Evolutionary conservation across 352 stramenopile species (phyloP).

Genomic region (Phytophthora lateralis): DNA sequence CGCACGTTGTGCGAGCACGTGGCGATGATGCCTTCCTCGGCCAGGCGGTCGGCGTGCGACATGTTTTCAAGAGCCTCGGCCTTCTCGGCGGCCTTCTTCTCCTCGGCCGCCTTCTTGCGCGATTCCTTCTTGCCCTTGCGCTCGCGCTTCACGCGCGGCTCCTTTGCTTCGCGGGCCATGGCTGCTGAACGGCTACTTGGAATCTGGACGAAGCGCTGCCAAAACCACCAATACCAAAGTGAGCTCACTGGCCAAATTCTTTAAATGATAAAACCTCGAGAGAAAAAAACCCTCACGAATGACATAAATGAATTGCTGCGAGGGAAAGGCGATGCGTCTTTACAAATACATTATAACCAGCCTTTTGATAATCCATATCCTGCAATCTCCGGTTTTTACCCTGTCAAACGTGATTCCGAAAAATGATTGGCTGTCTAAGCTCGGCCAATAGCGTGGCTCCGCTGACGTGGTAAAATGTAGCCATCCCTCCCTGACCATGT

Average conservation of each 20-base stretch:
- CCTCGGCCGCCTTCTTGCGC: conserved; percentile 75
- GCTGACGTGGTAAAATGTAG: conserved; percentile 15
- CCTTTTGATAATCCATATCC: conserved; percentile 15
- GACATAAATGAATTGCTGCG: background rate
- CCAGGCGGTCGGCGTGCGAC: conserved; percentile 89
- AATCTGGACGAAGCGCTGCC: conserved; percentile 24
- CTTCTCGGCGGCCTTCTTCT: conserved; percentile 79
- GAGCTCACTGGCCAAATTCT: conserved; percentile 25
- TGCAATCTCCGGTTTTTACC: background rate
- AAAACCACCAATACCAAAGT: conserved; percentile 43
- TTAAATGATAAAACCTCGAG: conserved; percentile 20
- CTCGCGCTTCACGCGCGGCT: conserved; percentile 75
- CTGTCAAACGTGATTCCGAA: conserved; percentile 15
- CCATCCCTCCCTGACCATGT: conserved; percentile 17
- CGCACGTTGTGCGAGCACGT: conserved; percentile 95
- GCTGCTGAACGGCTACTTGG: conserved; percentile 10
- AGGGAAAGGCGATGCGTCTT: background rate
- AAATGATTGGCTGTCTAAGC: conserved; percentile 40
- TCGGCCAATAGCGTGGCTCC: conserved; percentile 18
- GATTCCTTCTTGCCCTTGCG: conserved; percentile 80
- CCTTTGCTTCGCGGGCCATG: conserved; percentile 47
- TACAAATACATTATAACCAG: background rate
- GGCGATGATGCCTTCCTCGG: conserved; percentile 94
- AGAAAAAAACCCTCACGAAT: conserved; percentile 14
- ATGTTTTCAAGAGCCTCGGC: conserved; percentile 70